Evolutionary conservation across 768 basidiomycete genomes (phyloP), one percentile per base, ranked within the genome.

Genomic region (Pisolithus tinctorius): DNA sequence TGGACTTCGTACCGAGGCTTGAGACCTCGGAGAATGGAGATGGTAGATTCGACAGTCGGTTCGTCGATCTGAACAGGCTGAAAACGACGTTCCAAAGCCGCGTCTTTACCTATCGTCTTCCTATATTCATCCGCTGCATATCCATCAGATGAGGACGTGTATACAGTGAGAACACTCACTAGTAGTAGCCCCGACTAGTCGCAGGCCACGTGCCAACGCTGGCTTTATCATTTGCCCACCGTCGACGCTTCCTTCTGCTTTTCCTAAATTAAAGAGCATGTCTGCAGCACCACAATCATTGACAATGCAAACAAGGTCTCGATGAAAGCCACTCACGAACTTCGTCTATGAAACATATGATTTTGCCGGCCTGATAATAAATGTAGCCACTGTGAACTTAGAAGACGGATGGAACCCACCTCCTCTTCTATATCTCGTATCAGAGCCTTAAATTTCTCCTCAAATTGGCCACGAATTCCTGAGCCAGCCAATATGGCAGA

Each of bases 261-360:
- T 94, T 1, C 93, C 93, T 6, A 95, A 78, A 50, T 93, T 88
- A 72, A 93, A 89, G 3, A 92, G 73, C 0, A 79, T 84, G 55
- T 91, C 85, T 87, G 50, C 5, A 9, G 49, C 27, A 3, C 20
- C 20, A 26, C 10, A 20, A 41, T 36, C 27, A 34, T n/a, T 6
- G 42, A 5, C 2, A 16, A 2, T 6, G 36, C 2, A 52, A n/a
- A 38, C 16, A 46, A 5, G 17, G 13, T 49, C 20, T n/a, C 1
- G 14, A 0, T 31, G 31, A 13, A 34, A 34, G 31, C 38, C 51
- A 83, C 88, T 70, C 60, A 89, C 87, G 93, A 48, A 95, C 83
- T 81, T 95, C 92, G 58, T 94, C 93, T 48, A 95, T 93, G 69
- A 95, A 95, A 62, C 88, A 92, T 36, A 94, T 94, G 7, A 92